Conservation (phyloP, 1,284 basidiomycete species). For the Cryptococcus hybrid region DNA sequence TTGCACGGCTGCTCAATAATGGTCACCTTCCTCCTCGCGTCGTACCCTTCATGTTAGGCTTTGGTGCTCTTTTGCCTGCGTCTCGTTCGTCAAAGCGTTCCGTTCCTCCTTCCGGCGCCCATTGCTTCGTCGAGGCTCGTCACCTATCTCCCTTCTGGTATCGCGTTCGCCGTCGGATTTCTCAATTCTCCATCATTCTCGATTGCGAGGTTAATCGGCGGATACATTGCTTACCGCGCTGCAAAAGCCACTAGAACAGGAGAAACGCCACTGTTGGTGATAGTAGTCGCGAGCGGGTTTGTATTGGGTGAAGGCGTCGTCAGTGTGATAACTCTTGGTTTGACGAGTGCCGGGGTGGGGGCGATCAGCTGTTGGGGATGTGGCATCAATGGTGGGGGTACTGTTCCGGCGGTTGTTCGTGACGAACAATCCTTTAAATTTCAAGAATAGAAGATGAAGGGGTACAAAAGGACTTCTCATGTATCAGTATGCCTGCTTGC, state of each 20-base stretch:
- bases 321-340: slow-evolving; percentile 72
- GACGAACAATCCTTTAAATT: neutral
- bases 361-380: slow-evolving; percentile 75
- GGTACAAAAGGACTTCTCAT: no score
- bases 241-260: slow-evolving; percentile 50
- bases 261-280: slow-evolving; percentile 65
- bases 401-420: slow-evolving; percentile 43
- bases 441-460: no score
- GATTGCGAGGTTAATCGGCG: slow-evolving; percentile 85
- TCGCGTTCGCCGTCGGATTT: slow-evolving; percentile 77
- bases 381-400: slow-evolving; percentile 64
- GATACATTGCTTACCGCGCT: slow-evolving; percentile 71
- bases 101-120: slow-evolving; percentile 50
- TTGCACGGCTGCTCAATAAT: slow-evolving; percentile 81
- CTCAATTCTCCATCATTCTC: slow-evolving; percentile 95
- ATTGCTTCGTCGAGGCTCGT: slow-evolving; percentile 51
- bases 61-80: slow-evolving; percentile 64
- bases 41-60: slow-evolving; percentile 74
- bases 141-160: slow-evolving; percentile 82
- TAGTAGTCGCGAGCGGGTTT: slow-evolving; percentile 91
- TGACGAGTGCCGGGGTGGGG: slow-evolving; percentile 71
- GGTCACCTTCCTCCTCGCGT: slow-evolving; percentile 77
- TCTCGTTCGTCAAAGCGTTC: slow-evolving; percentile 68
- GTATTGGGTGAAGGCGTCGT: slow-evolving; percentile 89
- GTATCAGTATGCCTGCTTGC: no score